Base-by-base conservation (phyloP, 495 filamentous ascomycete genomes). In the Xylaria longipes region DNA sequence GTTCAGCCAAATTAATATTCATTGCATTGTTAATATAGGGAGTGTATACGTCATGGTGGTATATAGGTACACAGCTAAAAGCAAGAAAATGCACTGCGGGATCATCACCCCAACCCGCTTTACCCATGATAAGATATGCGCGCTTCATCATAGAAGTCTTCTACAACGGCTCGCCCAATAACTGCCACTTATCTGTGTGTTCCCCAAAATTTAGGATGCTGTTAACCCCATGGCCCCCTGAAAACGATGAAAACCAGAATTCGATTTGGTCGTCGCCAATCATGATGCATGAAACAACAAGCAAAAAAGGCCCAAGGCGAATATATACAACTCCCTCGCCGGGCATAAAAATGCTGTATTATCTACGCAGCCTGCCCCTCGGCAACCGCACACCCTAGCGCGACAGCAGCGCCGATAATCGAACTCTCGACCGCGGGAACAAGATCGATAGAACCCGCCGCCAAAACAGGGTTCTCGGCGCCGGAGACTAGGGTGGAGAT, bases 321-420 rank as follows among this genome's bases (percentile, higher is more conserved):
- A 66, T 66, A 37, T 56, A 41, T 17, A 50, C 46, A 1, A 41
- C 54, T 2, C 9, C 25, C n/a, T 39, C 25, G 14, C 17, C 37
- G 31, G 11, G 29, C 65, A 37, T 60, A 33, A 60, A 37, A 20
- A 60, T 22, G 3, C 25, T 27, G 27, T 67, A 9, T 29, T 25
- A 39, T 71, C 35, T 71, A 64, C 57, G 74, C 43, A 33, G 63
- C 64, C 41, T 65, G 50, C 27, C 39, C 65, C 57, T 65, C 61
- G 27, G 66, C 52, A 27, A 80, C 72, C 12, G 85, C 75, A 73
- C 84, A 87, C 39, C 85, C 84, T 25, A 87, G 82, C 25, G 88
- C 87, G 7, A 91, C 88, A 0, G 89, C 89, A 6, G 90, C 90
- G 11, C 90, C 90, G 6, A 88, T 82, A 61, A 92, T 78, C 6